phyloP scores from a whole-genome alignment of 768 basidiomycete species.

The Boletus pseudo-olivaceus region DNA sequence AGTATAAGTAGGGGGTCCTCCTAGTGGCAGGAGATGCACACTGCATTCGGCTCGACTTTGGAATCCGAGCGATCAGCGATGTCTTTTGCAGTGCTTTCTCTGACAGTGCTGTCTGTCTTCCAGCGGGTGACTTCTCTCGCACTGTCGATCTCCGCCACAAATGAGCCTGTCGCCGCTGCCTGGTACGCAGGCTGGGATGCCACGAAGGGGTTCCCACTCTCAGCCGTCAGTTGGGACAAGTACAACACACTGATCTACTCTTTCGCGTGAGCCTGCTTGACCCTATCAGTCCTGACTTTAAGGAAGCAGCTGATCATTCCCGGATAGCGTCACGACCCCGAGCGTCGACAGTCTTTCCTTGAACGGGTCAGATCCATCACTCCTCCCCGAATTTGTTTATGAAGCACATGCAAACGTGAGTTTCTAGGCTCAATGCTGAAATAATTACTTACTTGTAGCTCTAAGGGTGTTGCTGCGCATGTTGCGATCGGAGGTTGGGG shows the following conservation, averaged over 20 bases:
- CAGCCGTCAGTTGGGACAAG: slow-evolving; percentile 60
- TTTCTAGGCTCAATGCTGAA: background rate
- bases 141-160: too few relatives aligned
- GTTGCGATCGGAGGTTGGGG: slow-evolving; percentile 71
- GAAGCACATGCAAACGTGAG: slow-evolving; percentile 38
- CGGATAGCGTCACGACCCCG: slow-evolving; percentile 32
- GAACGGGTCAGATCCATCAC: slow-evolving; percentile 40
- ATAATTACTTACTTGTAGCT: background rate
- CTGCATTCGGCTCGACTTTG: too few relatives aligned
- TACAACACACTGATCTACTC: slow-evolving; percentile 69
- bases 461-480: slow-evolving; percentile 52
- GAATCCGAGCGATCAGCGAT: background rate
- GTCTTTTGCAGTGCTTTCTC: background rate
- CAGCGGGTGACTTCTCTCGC: background rate
- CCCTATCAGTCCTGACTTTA: background rate
- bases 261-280: slow-evolving; percentile 43
- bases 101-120: slow-evolving; percentile 5
- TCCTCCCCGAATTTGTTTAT: slow-evolving; percentile 57
- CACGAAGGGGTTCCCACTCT: slow-evolving; percentile 46
- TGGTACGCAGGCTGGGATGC: slow-evolving; percentile 75
- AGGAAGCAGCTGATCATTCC: background rate
- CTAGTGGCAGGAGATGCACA: too few relatives aligned
- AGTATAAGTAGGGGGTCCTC: too few relatives aligned
- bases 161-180: slow-evolving; percentile 39
- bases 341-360: slow-evolving; percentile 33